Conservation (phyloP, 1,284 basidiomycete species). For the Moesziomyces antarcticus region DNA sequence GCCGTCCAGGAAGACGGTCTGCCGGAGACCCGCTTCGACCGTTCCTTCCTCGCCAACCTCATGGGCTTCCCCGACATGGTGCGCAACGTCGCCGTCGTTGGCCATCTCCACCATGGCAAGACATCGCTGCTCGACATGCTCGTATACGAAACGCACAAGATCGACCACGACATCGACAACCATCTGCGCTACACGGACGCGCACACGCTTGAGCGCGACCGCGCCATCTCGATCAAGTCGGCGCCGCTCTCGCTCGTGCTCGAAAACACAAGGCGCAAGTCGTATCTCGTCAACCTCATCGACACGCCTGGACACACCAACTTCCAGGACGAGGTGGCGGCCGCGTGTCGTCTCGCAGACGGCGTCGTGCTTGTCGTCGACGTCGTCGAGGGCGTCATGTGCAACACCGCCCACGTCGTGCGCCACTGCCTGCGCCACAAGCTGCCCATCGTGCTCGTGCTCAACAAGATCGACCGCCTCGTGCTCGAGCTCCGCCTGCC, state of each 20-base stretch:
- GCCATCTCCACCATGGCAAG: slow-evolving; percentile 98
- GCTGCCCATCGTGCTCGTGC: slow-evolving; percentile 88
- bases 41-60: slow-evolving; percentile 89
- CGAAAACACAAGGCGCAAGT: slow-evolving; percentile 88
- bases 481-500: slow-evolving; percentile 96
- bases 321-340: slow-evolving; percentile 92
- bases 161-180: slow-evolving; percentile 71
- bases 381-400: slow-evolving; percentile 66
- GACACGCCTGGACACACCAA: slow-evolving; percentile 99
- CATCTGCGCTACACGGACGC: slow-evolving; percentile 91
- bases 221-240: slow-evolving; percentile 94
- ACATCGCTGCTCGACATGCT: slow-evolving; percentile 97
- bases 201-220: slow-evolving; percentile 85
- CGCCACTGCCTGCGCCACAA: slow-evolving; percentile 69
- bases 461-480: slow-evolving; percentile 98
- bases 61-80: slow-evolving; percentile 93
- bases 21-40: slow-evolving; percentile 59
- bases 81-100: slow-evolving; percentile 72
- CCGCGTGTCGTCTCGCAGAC: slow-evolving; percentile 86
- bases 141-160: slow-evolving; percentile 93
- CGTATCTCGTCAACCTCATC: slow-evolving; percentile 89
- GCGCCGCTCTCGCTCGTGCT: slow-evolving; percentile 94
- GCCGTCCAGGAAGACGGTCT: slow-evolving; percentile 71
- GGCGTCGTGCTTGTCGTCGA: slow-evolving; percentile 84
- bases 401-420: slow-evolving; percentile 58